Evolutionary conservation across 129 eudicot genomes (phyloP), one percentile per base, ranked within the genome.

Genomic region (Ambrosia trifida): DNA sequence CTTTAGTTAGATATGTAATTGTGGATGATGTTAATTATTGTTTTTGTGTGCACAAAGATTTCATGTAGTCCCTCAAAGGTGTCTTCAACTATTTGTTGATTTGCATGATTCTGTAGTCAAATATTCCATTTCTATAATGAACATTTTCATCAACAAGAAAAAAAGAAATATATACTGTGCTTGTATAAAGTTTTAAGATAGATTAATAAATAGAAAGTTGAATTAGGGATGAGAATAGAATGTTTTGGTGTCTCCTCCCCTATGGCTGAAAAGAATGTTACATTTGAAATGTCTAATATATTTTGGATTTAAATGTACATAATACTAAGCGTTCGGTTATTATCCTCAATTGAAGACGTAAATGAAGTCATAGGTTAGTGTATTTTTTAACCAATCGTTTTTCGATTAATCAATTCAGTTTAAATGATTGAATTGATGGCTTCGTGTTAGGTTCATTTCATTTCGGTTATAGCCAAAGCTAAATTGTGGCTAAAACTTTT

Each of bases 61-160:
- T 49, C 63, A 18, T 73, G 40, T 74, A 64, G 65, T 64, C 43
- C 50, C 13, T 74, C 66, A 53, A 65, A 64, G 57, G 68, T 65
- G 45, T 50, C 28, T 50, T 64, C 31, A 17, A 62, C 59, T 72
- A 19, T 36, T 36, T 74, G 53, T 74, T 36, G 32, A 63, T 43
- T 10, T 10, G 28, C 66, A 40, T 53, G 74, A 69, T 69, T 10
- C 32, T 40, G 4, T 43, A 12, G 54, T 49, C 30, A 11, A 47
- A 35, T 19, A 35, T 73, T 12, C 43, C 40, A 69, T 18, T 45
- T 68, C 30, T 57, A 44, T 46, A 12, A 62, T 38, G 44, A 72
- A 72, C 36, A 47, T 73, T 19, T 31, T 73, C 61, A 17, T 61
- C 30, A 24, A n/a, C 49, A 31, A 4, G 32, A 31, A 49, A 28